Conservation (phyloP, 2,329 filamentous ascomycete genomes). For the Aureobasidium sp. region DNA sequence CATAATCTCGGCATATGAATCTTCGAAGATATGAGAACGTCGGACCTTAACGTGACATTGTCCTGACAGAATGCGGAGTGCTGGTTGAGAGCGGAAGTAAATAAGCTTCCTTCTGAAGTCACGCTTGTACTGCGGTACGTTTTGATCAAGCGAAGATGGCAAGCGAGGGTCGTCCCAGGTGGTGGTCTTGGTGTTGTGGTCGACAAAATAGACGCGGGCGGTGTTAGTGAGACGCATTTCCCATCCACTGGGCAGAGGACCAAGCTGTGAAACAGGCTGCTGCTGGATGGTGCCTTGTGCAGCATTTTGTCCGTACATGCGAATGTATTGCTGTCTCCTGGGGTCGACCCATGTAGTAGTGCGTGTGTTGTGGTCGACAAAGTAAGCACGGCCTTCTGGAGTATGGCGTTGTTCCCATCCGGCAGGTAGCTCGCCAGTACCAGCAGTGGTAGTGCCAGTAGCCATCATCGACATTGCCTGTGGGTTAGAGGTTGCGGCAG, state of each 20-base stretch:
- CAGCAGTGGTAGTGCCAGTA: slow-evolving; percentile 87
- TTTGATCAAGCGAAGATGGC: slow-evolving; percentile 93
- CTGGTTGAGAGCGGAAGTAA: slow-evolving; percentile 97
- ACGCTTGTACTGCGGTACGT: slow-evolving; percentile 98
- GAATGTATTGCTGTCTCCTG: slow-evolving; percentile 91
- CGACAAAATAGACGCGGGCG: slow-evolving; percentile 94
- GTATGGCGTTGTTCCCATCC: slow-evolving; percentile 97
- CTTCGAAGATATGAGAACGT: slow-evolving; percentile 94
- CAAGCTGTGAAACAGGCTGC: slow-evolving; percentile 93
- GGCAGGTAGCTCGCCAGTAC: slow-evolving; percentile 86
- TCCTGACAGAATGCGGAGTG: slow-evolving; percentile 86
- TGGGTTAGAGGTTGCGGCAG: slow-evolving; percentile 27
- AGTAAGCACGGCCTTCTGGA: slow-evolving; percentile 89
- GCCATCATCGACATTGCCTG: slow-evolving; percentile 80
- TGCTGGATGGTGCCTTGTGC: slow-evolving; percentile 75
- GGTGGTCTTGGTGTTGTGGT: slow-evolving; percentile 99
- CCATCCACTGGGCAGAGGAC: slow-evolving; percentile 92
- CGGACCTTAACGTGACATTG: slow-evolving; percentile 98
- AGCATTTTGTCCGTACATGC: slow-evolving; percentile 92
- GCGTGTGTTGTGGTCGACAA: slow-evolving; percentile 96
- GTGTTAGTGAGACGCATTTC: slow-evolving; percentile 99
- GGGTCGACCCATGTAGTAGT: slow-evolving; percentile 99
- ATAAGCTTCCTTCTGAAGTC: slow-evolving; percentile 97
- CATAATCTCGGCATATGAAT: slow-evolving; percentile 98
- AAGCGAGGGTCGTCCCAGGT: slow-evolving; percentile 97